A percentile compares a stretch with the other conserved stretches of the same genome.
Conservation (phyloP, 2,329 filamentous ascomycete genomes). For the Colletotrichum abscissum region DNA sequence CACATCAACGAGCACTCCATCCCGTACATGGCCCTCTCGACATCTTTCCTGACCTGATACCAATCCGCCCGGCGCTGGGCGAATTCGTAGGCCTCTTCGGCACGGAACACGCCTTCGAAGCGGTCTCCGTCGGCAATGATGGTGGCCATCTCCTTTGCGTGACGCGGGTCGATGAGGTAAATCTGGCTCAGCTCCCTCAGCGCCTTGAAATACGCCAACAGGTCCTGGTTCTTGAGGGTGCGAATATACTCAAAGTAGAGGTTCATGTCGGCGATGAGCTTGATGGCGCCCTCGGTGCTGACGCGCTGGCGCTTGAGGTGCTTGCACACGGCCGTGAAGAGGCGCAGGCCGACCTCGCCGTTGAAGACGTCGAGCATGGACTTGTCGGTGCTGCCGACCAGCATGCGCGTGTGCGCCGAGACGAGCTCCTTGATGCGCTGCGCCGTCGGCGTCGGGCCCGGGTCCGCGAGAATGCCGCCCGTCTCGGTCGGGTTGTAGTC, state of each 20-base stretch:
- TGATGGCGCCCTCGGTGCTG: conserved; percentile 88
- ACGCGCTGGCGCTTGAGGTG: conserved; percentile 96
- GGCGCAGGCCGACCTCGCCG: conserved; percentile 91
- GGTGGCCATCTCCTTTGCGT: conserved; percentile 94
- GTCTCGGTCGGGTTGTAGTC: conserved; percentile 83
- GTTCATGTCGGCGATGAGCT: conserved; percentile 96
- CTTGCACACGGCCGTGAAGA: conserved; percentile 94
- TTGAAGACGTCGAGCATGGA: conserved; percentile 99
- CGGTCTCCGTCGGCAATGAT: conserved; percentile 93
- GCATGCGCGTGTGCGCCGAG: conserved; percentile 89
- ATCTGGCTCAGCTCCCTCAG: conserved; percentile 94
- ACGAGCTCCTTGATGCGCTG: conserved; percentile 86
- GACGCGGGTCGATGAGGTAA: conserved; percentile 86
- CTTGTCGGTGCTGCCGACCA: conserved; percentile 95
- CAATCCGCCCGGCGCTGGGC: conserved; percentile 94
- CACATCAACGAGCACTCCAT: conserved; percentile 90
- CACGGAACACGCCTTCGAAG: conserved; percentile 91
- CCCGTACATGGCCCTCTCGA: conserved; percentile 97
- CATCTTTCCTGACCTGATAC: conserved; percentile 88
- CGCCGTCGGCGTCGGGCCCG: conserved; percentile 84
- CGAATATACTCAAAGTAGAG: conserved; percentile 89
- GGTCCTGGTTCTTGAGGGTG: conserved; percentile 82
- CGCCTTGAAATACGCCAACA: conserved; percentile 91
- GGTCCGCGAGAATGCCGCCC: conserved; percentile 57
- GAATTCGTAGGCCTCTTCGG: conserved; percentile 98